Conservation (phyloP, 208 protist genomes). For the Trypanosoma theileri region DNA sequence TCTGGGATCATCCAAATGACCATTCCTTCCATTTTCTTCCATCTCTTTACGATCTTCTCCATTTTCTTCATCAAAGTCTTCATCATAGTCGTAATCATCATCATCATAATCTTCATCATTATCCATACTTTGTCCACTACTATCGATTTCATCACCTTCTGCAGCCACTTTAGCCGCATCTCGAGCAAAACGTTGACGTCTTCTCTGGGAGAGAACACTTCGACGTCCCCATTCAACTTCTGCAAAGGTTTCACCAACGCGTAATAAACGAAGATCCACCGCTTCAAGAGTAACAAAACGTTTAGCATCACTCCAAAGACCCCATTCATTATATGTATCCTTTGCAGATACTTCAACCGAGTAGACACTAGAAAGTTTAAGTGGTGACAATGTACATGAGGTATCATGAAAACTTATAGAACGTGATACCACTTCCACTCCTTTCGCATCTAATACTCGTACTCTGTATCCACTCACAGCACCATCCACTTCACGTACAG, state of each 20-base stretch:
- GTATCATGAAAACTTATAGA: conserved; percentile 62
- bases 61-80: neutral
- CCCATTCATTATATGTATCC: conserved; percentile 91
- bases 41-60: conserved; percentile 9
- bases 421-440: conserved; percentile 53
- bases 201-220: conserved; percentile 10
- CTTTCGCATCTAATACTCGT: conserved; percentile 62
- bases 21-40: too few species aligned
- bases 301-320: conserved; percentile 84
- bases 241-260: conserved; percentile 83
- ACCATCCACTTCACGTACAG: conserved; percentile 74
- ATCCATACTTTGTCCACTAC: neutral
- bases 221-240: conserved; percentile 78
- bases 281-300: conserved; percentile 81
- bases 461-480: conserved; percentile 89
- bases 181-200: neutral
- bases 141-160: neutral
- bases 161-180: neutral
- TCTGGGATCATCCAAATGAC: neutral
- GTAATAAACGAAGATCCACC: conserved; percentile 51
- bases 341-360: conserved; percentile 85
- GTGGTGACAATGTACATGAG: conserved; percentile 57
- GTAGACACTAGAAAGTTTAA: conserved; percentile 76
- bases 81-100: neutral
- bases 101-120: neutral